A percentile compares a stretch with the other conserved stretches of the same genome.
Conservation (phyloP, 2,329 filamentous ascomycete species). For the Microsporum canis region DNA sequence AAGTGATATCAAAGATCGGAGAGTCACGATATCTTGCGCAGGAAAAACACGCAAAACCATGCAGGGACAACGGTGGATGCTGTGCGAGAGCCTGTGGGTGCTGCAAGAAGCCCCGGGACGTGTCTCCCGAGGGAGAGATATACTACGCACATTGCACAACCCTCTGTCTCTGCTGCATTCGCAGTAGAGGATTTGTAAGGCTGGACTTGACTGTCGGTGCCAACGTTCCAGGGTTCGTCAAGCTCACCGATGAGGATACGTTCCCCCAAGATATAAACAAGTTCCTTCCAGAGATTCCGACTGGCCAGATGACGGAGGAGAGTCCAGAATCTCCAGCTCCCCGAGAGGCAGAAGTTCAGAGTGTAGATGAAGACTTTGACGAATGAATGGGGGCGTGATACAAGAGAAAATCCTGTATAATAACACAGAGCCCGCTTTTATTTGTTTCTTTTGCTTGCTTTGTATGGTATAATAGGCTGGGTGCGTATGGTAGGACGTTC, state of each 20-base stretch:
- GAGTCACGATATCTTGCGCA: background rate
- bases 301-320: background rate
- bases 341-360: background rate
- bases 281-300: background rate
- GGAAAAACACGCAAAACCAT: background rate
- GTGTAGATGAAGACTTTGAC: background rate
- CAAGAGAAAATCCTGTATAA: too few species aligned
- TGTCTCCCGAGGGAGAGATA: background rate
- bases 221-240: background rate
- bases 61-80: background rate
- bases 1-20: background rate
- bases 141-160: background rate
- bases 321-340: background rate
- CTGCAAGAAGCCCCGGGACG: background rate
- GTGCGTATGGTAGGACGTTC: too few species aligned
- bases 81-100: background rate
- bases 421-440: background rate
- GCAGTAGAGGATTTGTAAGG: background rate
- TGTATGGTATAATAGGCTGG: too few species aligned
- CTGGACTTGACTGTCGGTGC: background rate
- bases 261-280: background rate
- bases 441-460: too few species aligned
- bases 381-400: background rate
- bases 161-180: background rate
- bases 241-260: background rate